Evolutionary conservation across 192 early-diverging fungal species (phyloP).

Genomic region (Oehlia diaphana): DNA sequence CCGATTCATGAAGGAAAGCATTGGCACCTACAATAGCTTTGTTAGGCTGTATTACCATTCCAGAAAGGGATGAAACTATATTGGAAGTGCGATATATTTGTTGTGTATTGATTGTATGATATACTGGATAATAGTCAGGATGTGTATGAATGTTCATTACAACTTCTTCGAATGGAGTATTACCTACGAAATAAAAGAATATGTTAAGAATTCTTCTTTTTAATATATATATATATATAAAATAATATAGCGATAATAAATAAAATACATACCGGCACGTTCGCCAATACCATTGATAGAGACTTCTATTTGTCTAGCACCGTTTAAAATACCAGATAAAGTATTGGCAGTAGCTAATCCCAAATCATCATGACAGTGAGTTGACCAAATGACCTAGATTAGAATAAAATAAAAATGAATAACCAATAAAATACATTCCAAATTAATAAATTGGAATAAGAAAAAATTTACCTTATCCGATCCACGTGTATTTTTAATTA

Average conservation of each 20-base stretch:
- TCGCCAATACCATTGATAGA: slow-evolving; percentile 99
- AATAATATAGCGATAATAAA: background rate
- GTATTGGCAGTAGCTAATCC: slow-evolving; percentile 97
- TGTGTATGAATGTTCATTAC: slow-evolving; percentile 96
- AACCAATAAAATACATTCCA: background rate
- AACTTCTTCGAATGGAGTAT: slow-evolving; percentile 94
- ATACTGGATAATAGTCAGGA: slow-evolving; percentile 83
- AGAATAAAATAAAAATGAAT: background rate
- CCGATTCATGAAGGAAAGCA: slow-evolving; percentile 96
- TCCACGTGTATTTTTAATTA: slow-evolving; percentile 73
- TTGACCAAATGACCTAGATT: slow-evolving; percentile 73
- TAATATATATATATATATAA: too few relatives aligned
- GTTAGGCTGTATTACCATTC: slow-evolving; percentile 96
- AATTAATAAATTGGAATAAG: background rate
- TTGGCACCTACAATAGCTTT: slow-evolving; percentile 98
- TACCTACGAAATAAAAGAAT: slow-evolving; percentile 54
- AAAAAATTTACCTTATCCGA: slow-evolving; percentile 53
- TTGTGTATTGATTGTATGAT: slow-evolving; percentile 87
- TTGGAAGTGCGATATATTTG: slow-evolving; percentile 87
- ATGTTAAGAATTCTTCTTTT: background rate
- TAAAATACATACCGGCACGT: slow-evolving; percentile 59
- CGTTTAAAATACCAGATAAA: slow-evolving; percentile 84
- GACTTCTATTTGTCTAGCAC: slow-evolving; percentile 95
- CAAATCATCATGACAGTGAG: slow-evolving; percentile 98
- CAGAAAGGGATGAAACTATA: slow-evolving; percentile 84